These are phyloP conservation scores for Pleurotus tuber-regium DNA, from an alignment of 768 basidiomycete species.

Conservation along the genomic window DNA sequence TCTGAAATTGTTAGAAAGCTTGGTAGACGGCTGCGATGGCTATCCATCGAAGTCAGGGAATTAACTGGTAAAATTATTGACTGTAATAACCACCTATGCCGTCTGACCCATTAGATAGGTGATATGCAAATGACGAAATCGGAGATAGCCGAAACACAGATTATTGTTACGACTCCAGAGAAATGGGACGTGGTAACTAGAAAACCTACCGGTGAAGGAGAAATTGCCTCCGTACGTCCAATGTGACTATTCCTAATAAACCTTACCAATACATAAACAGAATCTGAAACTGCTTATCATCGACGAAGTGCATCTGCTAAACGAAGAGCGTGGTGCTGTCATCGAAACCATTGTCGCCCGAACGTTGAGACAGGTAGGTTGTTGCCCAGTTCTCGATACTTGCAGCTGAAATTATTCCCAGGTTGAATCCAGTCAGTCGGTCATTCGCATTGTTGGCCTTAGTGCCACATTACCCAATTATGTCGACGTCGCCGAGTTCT, in stretches of 20 bases:
- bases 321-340: slow-evolving; percentile 97
- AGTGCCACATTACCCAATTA: slow-evolving; percentile 98
- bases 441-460: slow-evolving; percentile 94
- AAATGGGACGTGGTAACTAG: slow-evolving; percentile 99
- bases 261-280: slow-evolving; percentile 36
- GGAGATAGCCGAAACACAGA: slow-evolving; percentile 93
- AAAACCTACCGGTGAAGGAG: slow-evolving; percentile 95
- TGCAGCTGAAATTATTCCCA: slow-evolving; percentile 23
- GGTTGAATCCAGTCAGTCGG: slow-evolving; percentile 95
- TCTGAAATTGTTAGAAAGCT: slow-evolving; percentile 94
- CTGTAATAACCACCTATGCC: no score
- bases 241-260: background rate
- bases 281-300: slow-evolving; percentile 93
- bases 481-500: slow-evolving; percentile 91
- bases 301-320: slow-evolving; percentile 95
- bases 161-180: slow-evolving; percentile 98
- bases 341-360: slow-evolving; percentile 98
- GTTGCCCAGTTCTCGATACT: background rate
- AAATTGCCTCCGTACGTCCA: slow-evolving; percentile 79
- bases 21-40: slow-evolving; percentile 85
- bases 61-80: slow-evolving; percentile 91
- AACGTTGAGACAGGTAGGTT: slow-evolving; percentile 79
- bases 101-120: slow-evolving; percentile 38
- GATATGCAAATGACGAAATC: slow-evolving; percentile 97
- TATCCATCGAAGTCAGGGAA: slow-evolving; percentile 83